Percentiles rank a stretch among this genome's conserved stretches.
Evolutionary conservation across 148 eudicot genomes (phyloP).

Genomic region (Persicaria tinctoria): DNA sequence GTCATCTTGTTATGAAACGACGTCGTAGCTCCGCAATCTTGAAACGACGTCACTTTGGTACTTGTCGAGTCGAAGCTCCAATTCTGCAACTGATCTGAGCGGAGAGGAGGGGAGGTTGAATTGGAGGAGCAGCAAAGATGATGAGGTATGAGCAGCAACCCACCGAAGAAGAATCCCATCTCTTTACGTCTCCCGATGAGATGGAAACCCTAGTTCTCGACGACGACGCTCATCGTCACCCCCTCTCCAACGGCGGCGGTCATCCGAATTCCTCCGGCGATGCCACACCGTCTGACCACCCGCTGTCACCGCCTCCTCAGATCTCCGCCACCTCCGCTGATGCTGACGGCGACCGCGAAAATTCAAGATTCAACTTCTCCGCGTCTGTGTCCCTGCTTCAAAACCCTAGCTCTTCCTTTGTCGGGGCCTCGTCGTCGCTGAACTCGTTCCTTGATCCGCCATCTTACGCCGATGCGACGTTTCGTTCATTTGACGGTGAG

Average conservation of each 20-base stretch:
- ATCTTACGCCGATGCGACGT: no score
- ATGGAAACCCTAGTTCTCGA: not conserved
- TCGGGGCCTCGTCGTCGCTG: no score
- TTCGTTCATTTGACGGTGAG: constrained; percentile 53
- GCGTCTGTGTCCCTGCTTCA: no score
- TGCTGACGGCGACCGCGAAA: no score
- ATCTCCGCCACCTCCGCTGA: not conserved
- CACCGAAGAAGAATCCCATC: not conserved
- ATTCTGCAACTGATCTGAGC: no score
- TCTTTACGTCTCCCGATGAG: not conserved
- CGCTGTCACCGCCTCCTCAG: not conserved
- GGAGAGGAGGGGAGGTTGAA: not conserved
- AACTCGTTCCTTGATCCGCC: no score
- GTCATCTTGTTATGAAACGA: no score
- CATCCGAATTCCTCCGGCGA: not conserved
- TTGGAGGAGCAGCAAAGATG: not conserved
- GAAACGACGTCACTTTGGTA: no score
- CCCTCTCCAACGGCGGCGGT: constrained; percentile 3
- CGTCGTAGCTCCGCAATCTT: no score
- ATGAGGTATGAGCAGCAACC: not conserved
- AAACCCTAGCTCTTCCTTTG: no score
- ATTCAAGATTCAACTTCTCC: no score
- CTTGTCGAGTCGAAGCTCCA: no score
- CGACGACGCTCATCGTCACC: not conserved
- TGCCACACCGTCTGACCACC: not conserved